Conservation (phyloP, 2,329 filamentous ascomycete genomes). For the Trichoderma koningiopsis region DNA sequence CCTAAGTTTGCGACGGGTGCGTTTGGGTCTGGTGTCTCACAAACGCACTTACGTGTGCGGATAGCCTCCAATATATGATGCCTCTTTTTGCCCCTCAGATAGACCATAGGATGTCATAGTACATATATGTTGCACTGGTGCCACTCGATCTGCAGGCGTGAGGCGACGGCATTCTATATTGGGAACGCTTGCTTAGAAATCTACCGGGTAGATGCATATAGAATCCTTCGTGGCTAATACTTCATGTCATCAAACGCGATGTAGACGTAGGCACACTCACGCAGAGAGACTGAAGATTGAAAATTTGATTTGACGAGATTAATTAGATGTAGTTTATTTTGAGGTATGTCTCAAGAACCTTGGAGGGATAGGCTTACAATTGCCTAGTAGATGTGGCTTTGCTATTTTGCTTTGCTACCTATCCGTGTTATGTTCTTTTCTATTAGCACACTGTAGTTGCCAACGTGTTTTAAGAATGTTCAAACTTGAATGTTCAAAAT, state of each 20-base stretch:
- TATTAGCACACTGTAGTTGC: neutral
- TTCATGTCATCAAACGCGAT: neutral
- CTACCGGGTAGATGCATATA: no score
- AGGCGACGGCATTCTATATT: neutral
- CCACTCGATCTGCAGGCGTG: neutral
- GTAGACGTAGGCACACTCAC: neutral
- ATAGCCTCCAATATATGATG: neutral
- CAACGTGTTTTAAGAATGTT: neutral
- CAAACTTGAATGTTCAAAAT: no score
- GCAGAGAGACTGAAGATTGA: neutral
- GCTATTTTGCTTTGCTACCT: neutral
- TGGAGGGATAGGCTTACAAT: neutral
- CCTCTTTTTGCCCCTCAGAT: neutral
- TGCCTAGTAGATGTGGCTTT: neutral
- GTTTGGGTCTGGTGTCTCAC: constrained; percentile 6
- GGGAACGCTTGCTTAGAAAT: neutral
- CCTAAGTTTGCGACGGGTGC: neutral
- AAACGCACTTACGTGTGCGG: neutral
- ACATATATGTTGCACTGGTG: neutral
- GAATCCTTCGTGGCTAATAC: no score
- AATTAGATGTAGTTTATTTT: neutral
- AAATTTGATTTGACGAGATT: neutral
- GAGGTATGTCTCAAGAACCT: neutral
- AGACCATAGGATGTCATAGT: neutral
- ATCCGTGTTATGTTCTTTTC: neutral